Evolutionary conservation across 2,329 filamentous ascomycete genomes (phyloP).

Genomic region (Cytospora paraplurivora): DNA sequence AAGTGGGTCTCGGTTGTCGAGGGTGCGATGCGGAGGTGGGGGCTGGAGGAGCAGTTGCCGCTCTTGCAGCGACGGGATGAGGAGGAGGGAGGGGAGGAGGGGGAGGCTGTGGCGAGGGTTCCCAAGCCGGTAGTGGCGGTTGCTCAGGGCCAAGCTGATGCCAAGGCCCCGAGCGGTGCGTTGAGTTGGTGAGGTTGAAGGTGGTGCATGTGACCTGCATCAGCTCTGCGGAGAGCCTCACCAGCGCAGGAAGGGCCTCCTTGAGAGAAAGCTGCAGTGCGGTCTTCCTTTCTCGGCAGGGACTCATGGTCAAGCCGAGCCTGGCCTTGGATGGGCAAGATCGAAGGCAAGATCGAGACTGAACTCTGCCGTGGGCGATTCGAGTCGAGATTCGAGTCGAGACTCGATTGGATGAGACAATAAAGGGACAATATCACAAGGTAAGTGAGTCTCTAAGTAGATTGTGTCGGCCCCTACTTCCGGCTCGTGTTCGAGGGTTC

Average conservation of each 20-base stretch:
- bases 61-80: constrained; percentile 25
- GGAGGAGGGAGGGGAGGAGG: constrained; percentile 11
- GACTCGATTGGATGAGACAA: background rate
- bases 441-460: background rate
- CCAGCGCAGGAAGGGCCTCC: no score
- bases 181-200: constrained; percentile 34
- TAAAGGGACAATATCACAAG: background rate
- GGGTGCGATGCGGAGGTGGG: constrained; percentile 44
- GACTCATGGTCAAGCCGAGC: background rate
- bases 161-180: constrained; percentile 28
- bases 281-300: background rate
- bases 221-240: background rate
- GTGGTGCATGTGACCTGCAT: background rate
- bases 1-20: constrained; percentile 59
- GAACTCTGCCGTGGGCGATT: background rate
- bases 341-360: background rate
- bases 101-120: constrained; percentile 26
- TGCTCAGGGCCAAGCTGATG: constrained; percentile 16
- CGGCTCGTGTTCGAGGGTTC: background rate
- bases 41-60: constrained; percentile 28
- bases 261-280: background rate
- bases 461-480: background rate
- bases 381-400: background rate
- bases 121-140: constrained; percentile 20
- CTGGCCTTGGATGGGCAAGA: background rate